Evolutionary conservation across 2,329 filamentous ascomycete species (phyloP).

Genomic region (Chrysoporthe deuterocubensis): DNA sequence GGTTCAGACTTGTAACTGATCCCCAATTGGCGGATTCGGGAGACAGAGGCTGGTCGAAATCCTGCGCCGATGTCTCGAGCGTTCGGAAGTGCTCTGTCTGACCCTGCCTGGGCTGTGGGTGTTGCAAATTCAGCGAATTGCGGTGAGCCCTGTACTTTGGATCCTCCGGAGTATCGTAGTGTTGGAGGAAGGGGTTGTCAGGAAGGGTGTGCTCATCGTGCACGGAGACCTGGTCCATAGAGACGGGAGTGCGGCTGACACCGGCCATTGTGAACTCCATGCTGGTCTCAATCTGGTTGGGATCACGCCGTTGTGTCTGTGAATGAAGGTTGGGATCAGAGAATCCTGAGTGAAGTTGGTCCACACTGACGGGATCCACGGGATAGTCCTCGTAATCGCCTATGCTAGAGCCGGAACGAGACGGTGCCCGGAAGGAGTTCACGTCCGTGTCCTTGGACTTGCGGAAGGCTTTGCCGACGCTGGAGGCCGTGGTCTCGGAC

Average conservation of each 20-base stretch:
- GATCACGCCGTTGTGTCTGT: conserved; percentile 33
- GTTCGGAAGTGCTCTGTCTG: conserved; percentile 76
- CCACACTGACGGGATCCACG: conserved; percentile 59
- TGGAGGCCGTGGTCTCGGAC: conserved; percentile 95
- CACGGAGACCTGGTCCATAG: conserved; percentile 19
- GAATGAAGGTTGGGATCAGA: conserved; percentile 54
- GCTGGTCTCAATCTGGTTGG: conserved; percentile 30
- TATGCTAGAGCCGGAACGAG: conserved; percentile 78
- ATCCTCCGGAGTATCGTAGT: conserved; percentile 56
- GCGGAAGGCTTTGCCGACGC: conserved; percentile 77
- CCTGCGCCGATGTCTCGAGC: conserved; percentile 73
- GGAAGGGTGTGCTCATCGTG: conserved; percentile 9
- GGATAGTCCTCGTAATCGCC: conserved; percentile 68
- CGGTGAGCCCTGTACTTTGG: conserved; percentile 83
- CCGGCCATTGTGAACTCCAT: conserved; percentile 28
- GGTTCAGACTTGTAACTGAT: conserved; percentile 62
- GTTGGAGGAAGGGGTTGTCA: conserved; percentile 42
- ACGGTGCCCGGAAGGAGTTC: conserved; percentile 60
- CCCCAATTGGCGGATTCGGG: conserved; percentile 67
- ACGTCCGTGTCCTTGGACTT: conserved; percentile 68
- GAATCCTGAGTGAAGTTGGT: conserved; percentile 63
- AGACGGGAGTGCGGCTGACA: conserved; percentile 26
- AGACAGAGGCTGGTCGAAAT: conserved; percentile 65
- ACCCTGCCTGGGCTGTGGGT: conserved; percentile 76
- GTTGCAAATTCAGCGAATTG: conserved; percentile 78